A percentile compares a stretch with the other conserved stretches of the same genome.
phyloP scores from a whole-genome alignment of 495 filamentous ascomycete genomes.

The Penicillium lividum region DNA sequence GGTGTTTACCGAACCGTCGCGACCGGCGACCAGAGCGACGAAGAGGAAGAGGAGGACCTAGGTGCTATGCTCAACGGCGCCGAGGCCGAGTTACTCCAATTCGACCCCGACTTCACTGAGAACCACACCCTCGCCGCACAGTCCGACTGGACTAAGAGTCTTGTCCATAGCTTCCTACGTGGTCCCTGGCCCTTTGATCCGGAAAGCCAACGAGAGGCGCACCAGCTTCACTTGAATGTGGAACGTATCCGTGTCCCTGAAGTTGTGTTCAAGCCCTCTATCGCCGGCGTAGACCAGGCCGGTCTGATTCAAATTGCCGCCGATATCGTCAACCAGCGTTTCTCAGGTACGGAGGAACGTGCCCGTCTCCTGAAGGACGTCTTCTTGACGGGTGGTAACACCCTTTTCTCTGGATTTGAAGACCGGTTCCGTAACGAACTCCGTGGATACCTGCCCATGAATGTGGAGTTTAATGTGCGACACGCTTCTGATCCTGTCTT shows the following conservation, averaged over 20 bases:
- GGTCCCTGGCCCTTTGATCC: slow-evolving; percentile 85
- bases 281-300: slow-evolving; percentile 93
- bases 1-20: slow-evolving; percentile 91
- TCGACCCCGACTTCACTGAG: slow-evolving; percentile 86
- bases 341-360: slow-evolving; percentile 57
- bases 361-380: slow-evolving; percentile 75
- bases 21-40: slow-evolving; percentile 71
- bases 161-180: slow-evolving; percentile 84
- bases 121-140: slow-evolving; percentile 89
- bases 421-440: slow-evolving; percentile 75
- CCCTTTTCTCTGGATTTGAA: slow-evolving; percentile 82
- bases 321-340: slow-evolving; percentile 78
- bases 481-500: slow-evolving; percentile 71
- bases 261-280: slow-evolving; percentile 91
- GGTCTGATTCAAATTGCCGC: slow-evolving; percentile 87
- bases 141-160: slow-evolving; percentile 87
- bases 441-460: slow-evolving; percentile 67
- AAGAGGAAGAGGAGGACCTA: slow-evolving; percentile 85
- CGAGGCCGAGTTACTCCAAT: slow-evolving; percentile 80
- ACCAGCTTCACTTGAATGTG: slow-evolving; percentile 93
- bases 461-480: slow-evolving; percentile 62
- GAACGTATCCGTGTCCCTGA: slow-evolving; percentile 96
- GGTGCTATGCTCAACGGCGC: slow-evolving; percentile 66
- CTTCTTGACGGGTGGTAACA: slow-evolving; percentile 94
- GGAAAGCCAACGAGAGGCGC: slow-evolving; percentile 73